Conservation (phyloP, 306 rosid species). For the Quercus parvula region DNA sequence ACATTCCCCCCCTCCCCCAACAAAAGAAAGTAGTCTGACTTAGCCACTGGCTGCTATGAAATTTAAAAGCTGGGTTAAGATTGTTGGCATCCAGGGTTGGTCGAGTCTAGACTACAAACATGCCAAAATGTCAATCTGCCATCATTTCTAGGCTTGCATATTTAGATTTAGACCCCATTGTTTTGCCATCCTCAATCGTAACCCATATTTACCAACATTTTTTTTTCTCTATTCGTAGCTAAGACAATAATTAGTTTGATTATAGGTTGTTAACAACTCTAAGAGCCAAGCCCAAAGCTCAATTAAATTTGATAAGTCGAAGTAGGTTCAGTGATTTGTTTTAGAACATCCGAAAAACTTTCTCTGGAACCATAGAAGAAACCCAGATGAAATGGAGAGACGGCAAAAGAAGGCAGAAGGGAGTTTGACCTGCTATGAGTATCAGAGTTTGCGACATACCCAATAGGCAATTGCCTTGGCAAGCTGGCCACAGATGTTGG, state of each 20-base stretch:
- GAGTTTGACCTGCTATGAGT: background rate
- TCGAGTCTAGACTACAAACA: too few species aligned
- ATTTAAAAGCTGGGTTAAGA: too few species aligned
- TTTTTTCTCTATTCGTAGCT: background rate
- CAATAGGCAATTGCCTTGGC: background rate
- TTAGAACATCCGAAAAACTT: too few species aligned
- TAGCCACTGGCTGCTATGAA: too few species aligned
- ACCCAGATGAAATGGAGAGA: background rate
- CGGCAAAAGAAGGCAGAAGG: background rate
- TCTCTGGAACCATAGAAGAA: too few species aligned
- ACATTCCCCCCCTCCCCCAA: too few species aligned
- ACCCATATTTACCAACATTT: background rate
- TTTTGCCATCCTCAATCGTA: background rate
- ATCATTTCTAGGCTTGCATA: too few species aligned
- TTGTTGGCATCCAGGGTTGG: too few species aligned
- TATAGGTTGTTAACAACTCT: background rate
- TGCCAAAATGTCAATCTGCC: too few species aligned
- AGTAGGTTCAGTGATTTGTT: background rate
- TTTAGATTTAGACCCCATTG: background rate
- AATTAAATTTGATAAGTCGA: background rate
- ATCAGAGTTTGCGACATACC: background rate
- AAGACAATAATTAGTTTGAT: background rate
- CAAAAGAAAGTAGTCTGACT: too few species aligned
- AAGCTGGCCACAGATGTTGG: slow-evolving; percentile 3
- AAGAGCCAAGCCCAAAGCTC: background rate